Conservation (phyloP, 2,329 filamentous ascomycete species). For the Leptographium wingfieldii region DNA sequence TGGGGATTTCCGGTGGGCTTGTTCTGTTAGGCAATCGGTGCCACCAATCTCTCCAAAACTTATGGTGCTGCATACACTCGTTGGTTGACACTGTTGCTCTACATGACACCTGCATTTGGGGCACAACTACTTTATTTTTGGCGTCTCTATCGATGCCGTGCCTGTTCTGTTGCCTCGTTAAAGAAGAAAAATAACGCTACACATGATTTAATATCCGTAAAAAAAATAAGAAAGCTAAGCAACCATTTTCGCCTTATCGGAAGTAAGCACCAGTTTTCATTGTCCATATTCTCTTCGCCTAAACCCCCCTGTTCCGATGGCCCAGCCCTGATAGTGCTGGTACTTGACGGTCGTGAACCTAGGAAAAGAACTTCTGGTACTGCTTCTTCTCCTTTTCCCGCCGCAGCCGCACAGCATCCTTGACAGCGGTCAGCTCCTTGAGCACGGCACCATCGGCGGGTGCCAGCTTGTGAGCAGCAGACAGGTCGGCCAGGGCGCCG, state of each 20-base stretch:
- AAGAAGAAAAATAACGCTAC: background rate
- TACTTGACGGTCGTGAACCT: background rate
- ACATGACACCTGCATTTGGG: background rate
- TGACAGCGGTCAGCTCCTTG: conserved; percentile 65
- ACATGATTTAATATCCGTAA: background rate
- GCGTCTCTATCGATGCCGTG: background rate
- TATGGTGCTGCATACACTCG: background rate
- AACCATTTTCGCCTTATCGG: background rate
- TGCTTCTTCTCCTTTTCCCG: conserved; percentile 83
- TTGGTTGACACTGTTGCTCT: background rate
- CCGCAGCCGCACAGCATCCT: conserved; percentile 60
- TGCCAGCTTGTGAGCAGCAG: conserved; percentile 60
- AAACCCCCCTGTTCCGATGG: background rate
- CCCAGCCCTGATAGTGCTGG: too few relatives aligned
- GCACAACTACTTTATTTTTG: background rate
- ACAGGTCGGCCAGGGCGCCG: conserved; percentile 59
- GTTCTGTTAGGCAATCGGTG: background rate
- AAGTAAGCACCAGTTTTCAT: background rate
- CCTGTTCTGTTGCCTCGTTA: background rate
- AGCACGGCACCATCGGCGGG: conserved; percentile 64
- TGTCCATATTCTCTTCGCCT: background rate
- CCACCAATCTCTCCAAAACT: too few relatives aligned
- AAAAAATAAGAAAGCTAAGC: background rate
- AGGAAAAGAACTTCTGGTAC: conserved; percentile 80
- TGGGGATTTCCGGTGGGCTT: background rate